Evolutionary conservation across 805 yeast species (phyloP).

Genomic region (Yarrowia keelungensis): DNA sequence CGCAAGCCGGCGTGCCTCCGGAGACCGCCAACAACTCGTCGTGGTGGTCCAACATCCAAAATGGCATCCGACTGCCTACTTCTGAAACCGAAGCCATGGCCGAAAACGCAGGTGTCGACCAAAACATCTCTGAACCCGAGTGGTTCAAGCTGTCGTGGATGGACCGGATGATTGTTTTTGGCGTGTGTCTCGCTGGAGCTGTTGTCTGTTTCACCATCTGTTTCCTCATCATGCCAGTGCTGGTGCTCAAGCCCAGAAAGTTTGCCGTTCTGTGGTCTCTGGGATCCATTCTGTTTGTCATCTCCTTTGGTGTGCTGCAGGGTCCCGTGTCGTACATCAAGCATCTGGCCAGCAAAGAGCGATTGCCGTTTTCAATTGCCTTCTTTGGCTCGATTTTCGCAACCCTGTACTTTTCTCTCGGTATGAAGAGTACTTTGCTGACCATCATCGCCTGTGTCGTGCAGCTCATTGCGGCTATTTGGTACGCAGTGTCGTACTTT

Average conservation of each 20-base stretch:
- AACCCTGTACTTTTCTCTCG: constrained; percentile 79
- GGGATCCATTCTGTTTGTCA: constrained; percentile 84
- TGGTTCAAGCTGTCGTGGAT: constrained; percentile 64
- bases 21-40: constrained; percentile 36
- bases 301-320: constrained; percentile 89
- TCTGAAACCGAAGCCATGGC: constrained; percentile 45
- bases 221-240: constrained; percentile 83
- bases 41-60: constrained; percentile 34
- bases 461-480: constrained; percentile 85
- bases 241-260: constrained; percentile 88
- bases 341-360: constrained; percentile 75
- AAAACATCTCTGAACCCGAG: constrained; percentile 47
- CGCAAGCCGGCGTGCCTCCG: constrained; percentile 17
- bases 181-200: constrained; percentile 76
- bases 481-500: constrained; percentile 90
- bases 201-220: constrained; percentile 82
- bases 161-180: constrained; percentile 80
- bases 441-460: constrained; percentile 77
- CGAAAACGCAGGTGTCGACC: constrained; percentile 42
- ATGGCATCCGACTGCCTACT: constrained; percentile 22
- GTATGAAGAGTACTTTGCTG: constrained; percentile 72
- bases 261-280: constrained; percentile 87
- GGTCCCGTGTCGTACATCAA: constrained; percentile 84
- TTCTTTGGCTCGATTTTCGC: constrained; percentile 80
- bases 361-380: constrained; percentile 79